Base-by-base conservation (phyloP, 78 protist genomes). In the Cavenderia fasciculata region DNA sequence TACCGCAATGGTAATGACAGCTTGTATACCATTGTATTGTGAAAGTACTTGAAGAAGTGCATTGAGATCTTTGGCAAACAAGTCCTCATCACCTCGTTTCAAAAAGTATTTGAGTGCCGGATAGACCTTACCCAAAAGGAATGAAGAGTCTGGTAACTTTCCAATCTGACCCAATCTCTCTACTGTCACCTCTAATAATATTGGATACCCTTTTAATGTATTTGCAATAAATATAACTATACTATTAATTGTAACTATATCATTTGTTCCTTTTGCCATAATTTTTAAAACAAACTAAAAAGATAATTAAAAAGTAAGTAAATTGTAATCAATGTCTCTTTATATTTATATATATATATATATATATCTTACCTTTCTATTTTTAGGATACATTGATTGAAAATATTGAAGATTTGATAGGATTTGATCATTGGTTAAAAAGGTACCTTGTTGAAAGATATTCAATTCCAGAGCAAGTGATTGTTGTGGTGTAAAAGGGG, bases 41-140 rank as follows among this genome's bases (percentile, higher is more conserved):
- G 59, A 31, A 29, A 85, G 43, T 12, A 65, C 36, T 7, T 38
- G 1, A 10, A 85, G 38, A 12, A 74, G 62, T 21, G 31, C 59
- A 25, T 74, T 47, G 5, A 85, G 34, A 25, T 85, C 92, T 29
- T 44, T 49, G 0, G 52, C 52, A 29, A 73, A 85, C n/a, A 33
- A 8, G 3, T 34, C 31, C 59, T 85, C 79, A 70, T 85, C 79
- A 16, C 92, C 79, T 38, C 27, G 38, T 40, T 74, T 68, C 74
- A 85, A 85, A 52, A 51, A 85, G 69, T 85, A 85, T 52, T 85
- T 85, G 36, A 85, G 23, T 27, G 85, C 85, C 8, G 92, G 92
- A 51, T 74, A 85, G 18, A 85, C 75, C 44, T 49, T 68, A 23
- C 69, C 43, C 72, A 54, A 34, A 2, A 85, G 46, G 43, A 85